Evolutionary conservation across 192 early-diverging fungal genomes (phyloP), one percentile per base, ranked within the genome.

Genomic region (Backusella luteola): DNA sequence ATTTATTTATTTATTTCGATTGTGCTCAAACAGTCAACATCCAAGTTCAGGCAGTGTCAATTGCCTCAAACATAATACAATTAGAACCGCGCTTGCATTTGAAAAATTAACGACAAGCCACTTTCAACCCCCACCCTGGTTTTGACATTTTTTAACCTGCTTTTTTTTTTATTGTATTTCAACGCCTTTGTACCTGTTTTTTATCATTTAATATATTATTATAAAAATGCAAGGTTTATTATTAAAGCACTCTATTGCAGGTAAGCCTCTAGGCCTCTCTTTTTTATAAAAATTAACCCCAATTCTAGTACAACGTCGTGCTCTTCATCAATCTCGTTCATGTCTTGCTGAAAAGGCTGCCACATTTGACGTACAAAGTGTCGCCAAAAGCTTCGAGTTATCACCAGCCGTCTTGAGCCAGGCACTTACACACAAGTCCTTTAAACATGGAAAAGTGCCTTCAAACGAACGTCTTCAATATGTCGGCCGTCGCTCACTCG

Each of bases 391-490:
- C 29, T 39, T 71, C 70, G 42, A 71, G 39, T n/a, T 71, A 49
- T 71, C 84, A 63, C 69, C 85, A 9, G 67, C 68, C 14, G 77
- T 88, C n/a, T 77, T 86, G 67, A 69, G 71, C 19, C 87, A 86
- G 49, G 77, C 85, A 34, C 35, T 88, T 26, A 88, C 85, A 9
- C 87, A 88, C 66, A 84, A 84, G 71, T 86, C 85, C 0, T 88
- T 83, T 53, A 73, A 74, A 44, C 84, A 88, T 49, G 87, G 81
- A 73, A 79, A 36, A 38, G 73, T 84, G 5, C 82, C 85, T 63
- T 85, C 83, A 26, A 88, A 88, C 59, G 87, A 88, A 52, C 78
- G 78, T 66, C 66, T 79, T 49, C 36, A 70, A 35, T 32, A 66
- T 49, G 39, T 79, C 19, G 78, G 78, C 34, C 53, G 67, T 52